Evolutionary conservation across 2,329 filamentous ascomycete species (phyloP), one percentile per base, ranked within the genome.

Genomic region (Phialophora macrospora): DNA sequence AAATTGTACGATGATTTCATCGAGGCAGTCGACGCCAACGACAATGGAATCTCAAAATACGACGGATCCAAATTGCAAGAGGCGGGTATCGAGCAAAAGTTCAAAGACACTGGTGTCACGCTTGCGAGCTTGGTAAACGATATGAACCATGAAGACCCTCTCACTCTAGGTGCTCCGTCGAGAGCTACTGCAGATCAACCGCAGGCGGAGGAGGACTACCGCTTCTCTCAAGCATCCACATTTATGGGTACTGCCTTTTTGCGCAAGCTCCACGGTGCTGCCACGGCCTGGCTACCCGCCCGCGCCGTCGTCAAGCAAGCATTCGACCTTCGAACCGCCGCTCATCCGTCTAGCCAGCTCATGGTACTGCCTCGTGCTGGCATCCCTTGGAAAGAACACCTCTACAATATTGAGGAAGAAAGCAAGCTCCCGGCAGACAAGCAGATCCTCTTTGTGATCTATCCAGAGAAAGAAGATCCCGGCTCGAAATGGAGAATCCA

Each of bases 1-100:
- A 97, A 97, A 83, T 81, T 99, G 58, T 99, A 99, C 83, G 88
- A 90, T 72, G 90, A 90, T 78, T 97, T 98, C 78, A 85, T 99
- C 76, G 95, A 99, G 83, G 93, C 95, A 1, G 89, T 99, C 63
- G 95, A 99, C 79, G 95, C 93, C 64, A 94, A 99, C 80, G 95
- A 99, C 83, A 99, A 99, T 78, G 95, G 95, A 72, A 90, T 99
- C 75, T 89, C 88, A 28, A 85, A 84, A 65, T 96, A 96, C 80
- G 92, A 97, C 76, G 83, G 90, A 30, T 83, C 84, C 26, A 88
- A 83, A 34, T 76, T 97, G 20, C 79, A 86, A 32, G 84, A 87
- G 32, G 90, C 91, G 0, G 90, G 89, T 3, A 78, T 97, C 49
- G 82, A 90, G 78, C 95, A 93, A 83, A 88, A 89, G 72, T 97